Evolutionary conservation across 2,329 filamentous ascomycete genomes (phyloP).

Genomic region (Shiraia sp.): DNA sequence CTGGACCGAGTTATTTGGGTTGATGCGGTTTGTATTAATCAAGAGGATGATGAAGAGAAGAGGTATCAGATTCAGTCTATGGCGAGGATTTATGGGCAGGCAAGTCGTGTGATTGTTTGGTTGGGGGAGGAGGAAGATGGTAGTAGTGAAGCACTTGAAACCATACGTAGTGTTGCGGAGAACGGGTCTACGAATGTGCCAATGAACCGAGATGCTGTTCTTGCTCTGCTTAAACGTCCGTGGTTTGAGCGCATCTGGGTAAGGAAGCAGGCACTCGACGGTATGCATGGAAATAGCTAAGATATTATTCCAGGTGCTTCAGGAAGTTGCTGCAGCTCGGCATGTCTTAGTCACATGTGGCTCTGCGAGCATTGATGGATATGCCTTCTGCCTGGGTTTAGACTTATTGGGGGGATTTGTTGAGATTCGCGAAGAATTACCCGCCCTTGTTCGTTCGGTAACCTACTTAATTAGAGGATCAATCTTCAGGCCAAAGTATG

Average conservation of each 20-base stretch:
- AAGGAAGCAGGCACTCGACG: not conserved
- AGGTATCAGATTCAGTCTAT: conserved; percentile 17
- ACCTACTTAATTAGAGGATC: conserved; percentile 10
- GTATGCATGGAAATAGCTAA: not conserved
- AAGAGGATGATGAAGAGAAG: conserved; percentile 13
- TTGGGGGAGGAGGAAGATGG: conserved; percentile 12
- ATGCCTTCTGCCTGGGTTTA: conserved; percentile 12
- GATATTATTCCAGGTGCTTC: conserved; percentile 9
- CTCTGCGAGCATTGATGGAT: conserved; percentile 9
- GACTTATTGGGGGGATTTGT: conserved; percentile 1
- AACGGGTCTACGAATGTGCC: not conserved
- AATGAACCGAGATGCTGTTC: not conserved
- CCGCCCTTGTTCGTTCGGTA: conserved; percentile 1
- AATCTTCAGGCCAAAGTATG: conserved; percentile 8
- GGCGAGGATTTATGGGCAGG: conserved; percentile 15
- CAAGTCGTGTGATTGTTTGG: conserved; percentile 16
- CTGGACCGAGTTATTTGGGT: conserved; percentile 8
- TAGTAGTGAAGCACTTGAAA: conserved; percentile 7
- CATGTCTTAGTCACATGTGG: conserved; percentile 14
- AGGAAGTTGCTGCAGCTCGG: conserved; percentile 18
- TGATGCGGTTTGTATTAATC: conserved; percentile 15
- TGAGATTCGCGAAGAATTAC: too few relatives aligned
- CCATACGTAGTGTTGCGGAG: not conserved
- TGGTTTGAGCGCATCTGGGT: conserved; percentile 13
- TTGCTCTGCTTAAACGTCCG: conserved; percentile 1